A percentile compares a stretch with the other conserved stretches of the same genome.
Conservation (phyloP, 768 basidiomycete species). For the Macrolepiota albuminosa region DNA sequence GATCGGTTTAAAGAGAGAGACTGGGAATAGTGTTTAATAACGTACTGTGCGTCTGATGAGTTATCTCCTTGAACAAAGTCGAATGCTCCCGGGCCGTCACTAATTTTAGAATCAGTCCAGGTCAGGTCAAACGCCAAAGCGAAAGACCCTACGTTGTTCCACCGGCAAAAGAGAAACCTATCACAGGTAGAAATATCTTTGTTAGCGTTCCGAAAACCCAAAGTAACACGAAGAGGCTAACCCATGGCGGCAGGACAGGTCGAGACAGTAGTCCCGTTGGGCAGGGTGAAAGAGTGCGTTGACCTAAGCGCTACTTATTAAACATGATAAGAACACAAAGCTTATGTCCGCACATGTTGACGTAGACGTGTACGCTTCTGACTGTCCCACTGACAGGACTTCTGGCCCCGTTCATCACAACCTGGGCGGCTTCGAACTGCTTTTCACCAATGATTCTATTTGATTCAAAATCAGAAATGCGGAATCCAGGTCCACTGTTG, state of each 20-base stretch:
- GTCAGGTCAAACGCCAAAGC: not conserved
- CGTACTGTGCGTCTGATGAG: slow-evolving; percentile 51
- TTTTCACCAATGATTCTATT: slow-evolving; percentile 65
- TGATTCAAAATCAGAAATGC: slow-evolving; percentile 69
- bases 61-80: slow-evolving; percentile 77
- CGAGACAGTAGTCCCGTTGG: slow-evolving; percentile 60
- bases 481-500: slow-evolving; percentile 70
- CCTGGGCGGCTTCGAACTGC: slow-evolving; percentile 67
- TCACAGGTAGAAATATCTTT: slow-evolving; percentile 3
- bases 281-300: slow-evolving; percentile 55
- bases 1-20: not conserved
- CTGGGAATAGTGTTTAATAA: not conserved
- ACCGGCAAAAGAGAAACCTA: slow-evolving; percentile 73
- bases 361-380: slow-evolving; percentile 63
- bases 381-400: slow-evolving; percentile 53
- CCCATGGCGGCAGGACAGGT: slow-evolving; percentile 82
- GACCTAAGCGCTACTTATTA: slow-evolving; percentile 36
- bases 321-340: not conserved
- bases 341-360: slow-evolving; percentile 55
- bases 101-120: slow-evolving; percentile 17
- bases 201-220: not conserved
- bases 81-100: slow-evolving; percentile 78
- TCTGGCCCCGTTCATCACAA: slow-evolving; percentile 51
- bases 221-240: slow-evolving; percentile 22
- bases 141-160: slow-evolving; percentile 62